These are phyloP conservation scores for Fusarium duplospermum DNA, from an alignment of 2,329 filamentous ascomycete genomes.

Conservation along the genomic window DNA sequence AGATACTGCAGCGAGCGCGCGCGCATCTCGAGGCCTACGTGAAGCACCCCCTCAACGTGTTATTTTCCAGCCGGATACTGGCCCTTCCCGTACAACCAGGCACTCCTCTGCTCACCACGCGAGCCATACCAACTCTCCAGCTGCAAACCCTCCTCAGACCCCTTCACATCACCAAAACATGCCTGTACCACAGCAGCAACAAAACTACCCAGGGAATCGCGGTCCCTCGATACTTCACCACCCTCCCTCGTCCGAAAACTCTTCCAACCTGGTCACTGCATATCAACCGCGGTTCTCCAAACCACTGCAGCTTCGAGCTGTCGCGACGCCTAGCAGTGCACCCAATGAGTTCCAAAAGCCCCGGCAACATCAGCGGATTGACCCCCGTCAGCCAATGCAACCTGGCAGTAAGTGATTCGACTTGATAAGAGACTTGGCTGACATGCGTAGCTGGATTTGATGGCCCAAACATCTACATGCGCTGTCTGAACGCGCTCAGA, in stretches of 20 bases:
- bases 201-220: slow-evolving; percentile 49
- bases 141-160: slow-evolving; percentile 42
- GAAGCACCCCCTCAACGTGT: slow-evolving; percentile 88
- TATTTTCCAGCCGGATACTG: slow-evolving; percentile 85
- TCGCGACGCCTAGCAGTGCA: slow-evolving; percentile 80
- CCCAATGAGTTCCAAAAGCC: slow-evolving; percentile 69
- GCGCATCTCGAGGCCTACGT: slow-evolving; percentile 74
- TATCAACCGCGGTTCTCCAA: slow-evolving; percentile 76
- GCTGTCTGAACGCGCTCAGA: slow-evolving; percentile 84
- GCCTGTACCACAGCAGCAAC: slow-evolving; percentile 46
- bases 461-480: slow-evolving; percentile 90
- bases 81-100: slow-evolving; percentile 71
- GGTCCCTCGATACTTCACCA: slow-evolving; percentile 62
- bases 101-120: slow-evolving; percentile 62
- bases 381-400: slow-evolving; percentile 60
- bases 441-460: slow-evolving; percentile 66
- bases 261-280: slow-evolving; percentile 70
- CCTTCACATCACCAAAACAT: slow-evolving; percentile 50
- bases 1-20: slow-evolving; percentile 65
- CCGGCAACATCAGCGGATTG: slow-evolving; percentile 57
- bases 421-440: slow-evolving; percentile 8
- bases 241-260: slow-evolving; percentile 66
- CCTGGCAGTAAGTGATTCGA: slow-evolving; percentile 67
- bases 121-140: slow-evolving; percentile 43
- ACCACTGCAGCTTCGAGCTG: slow-evolving; percentile 76